These are phyloP conservation scores for Epichloe gansuensis DNA, from an alignment of 2,329 filamentous ascomycete genomes.

Conservation along the genomic window DNA sequence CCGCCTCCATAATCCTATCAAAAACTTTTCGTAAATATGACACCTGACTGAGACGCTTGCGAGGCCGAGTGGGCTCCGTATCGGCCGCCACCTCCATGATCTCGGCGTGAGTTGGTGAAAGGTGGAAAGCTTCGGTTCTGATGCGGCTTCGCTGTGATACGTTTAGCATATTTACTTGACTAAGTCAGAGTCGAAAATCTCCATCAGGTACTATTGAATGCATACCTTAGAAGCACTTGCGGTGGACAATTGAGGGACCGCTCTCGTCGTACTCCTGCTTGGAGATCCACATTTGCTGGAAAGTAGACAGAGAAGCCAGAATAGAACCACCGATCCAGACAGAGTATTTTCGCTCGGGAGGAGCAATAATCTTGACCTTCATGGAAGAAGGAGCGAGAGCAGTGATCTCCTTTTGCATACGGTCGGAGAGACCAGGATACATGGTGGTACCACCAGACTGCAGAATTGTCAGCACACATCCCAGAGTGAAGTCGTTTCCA, in stretches of 20 bases:
- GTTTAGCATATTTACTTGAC: background rate
- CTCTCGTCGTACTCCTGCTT: slow-evolving; percentile 99
- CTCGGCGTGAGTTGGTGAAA: slow-evolving; percentile 26
- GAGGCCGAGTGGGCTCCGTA: slow-evolving; percentile 30
- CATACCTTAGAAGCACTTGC: slow-evolving; percentile 98
- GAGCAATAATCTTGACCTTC: slow-evolving; percentile 99
- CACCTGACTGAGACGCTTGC: slow-evolving; percentile 37
- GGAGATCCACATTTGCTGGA: slow-evolving; percentile 99
- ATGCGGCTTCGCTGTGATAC: slow-evolving; percentile 15
- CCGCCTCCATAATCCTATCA: slow-evolving; percentile 40
- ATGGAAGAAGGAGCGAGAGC: slow-evolving; percentile 97
- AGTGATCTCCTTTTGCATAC: slow-evolving; percentile 99
- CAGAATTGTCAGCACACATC: slow-evolving; percentile 13
- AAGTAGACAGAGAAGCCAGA: slow-evolving; percentile 96
- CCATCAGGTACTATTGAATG: too few relatives aligned
- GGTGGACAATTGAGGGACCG: slow-evolving; percentile 97
- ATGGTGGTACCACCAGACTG: slow-evolving; percentile 99
- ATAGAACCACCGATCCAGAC: slow-evolving; percentile 99
- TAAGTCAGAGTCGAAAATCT: background rate
- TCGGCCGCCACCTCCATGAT: slow-evolving; percentile 32
- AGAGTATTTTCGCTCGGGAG: slow-evolving; percentile 99
- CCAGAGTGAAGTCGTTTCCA: background rate
- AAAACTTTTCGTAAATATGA: slow-evolving; percentile 46
- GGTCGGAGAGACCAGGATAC: slow-evolving; percentile 99
- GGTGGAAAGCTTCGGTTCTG: slow-evolving; percentile 22